Evolutionary conservation across 345 rosid species (phyloP).

Genomic region (Lepidium africanum): DNA sequence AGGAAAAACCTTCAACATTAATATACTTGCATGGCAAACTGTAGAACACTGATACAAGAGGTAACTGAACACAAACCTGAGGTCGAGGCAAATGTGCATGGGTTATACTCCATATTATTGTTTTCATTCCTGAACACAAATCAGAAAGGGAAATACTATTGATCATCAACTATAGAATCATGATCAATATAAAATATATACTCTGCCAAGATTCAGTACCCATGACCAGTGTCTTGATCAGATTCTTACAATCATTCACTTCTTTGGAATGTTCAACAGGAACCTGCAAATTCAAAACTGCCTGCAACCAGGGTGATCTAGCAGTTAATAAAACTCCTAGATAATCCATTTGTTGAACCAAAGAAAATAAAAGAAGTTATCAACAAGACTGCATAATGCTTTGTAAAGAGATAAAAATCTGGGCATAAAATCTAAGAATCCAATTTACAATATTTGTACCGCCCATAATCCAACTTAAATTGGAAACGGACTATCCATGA

Average conservation of each 20-base stretch:
- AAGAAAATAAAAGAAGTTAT: background rate
- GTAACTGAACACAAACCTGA: constrained; percentile 50
- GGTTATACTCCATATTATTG: constrained; percentile 94
- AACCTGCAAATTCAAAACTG: constrained; percentile 92
- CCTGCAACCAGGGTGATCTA: constrained; percentile 52
- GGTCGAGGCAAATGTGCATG: constrained; percentile 96
- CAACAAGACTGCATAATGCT: background rate
- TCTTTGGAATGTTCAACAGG: constrained; percentile 97
- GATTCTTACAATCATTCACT: constrained; percentile 91
- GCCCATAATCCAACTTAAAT: constrained; percentile 1
- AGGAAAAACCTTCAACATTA: constrained; percentile 43
- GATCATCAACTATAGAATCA: background rate
- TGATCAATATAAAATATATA: background rate
- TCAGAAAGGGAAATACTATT: background rate
- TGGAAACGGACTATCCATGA: background rate
- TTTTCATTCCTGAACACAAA: constrained; percentile 79
- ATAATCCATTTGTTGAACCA: background rate
- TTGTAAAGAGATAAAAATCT: background rate
- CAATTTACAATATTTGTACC: background rate
- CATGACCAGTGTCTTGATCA: constrained; percentile 97
- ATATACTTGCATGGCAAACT: background rate
- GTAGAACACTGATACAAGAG: constrained; percentile 16
- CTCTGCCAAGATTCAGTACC: constrained; percentile 46
- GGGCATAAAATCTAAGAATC: background rate
- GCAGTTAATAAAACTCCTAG: constrained; percentile 13